Evolutionary conservation across 257 asterid genomes (phyloP), one percentile per base, ranked within the genome.

Genomic region (Capsicum rhomboideum): DNA sequence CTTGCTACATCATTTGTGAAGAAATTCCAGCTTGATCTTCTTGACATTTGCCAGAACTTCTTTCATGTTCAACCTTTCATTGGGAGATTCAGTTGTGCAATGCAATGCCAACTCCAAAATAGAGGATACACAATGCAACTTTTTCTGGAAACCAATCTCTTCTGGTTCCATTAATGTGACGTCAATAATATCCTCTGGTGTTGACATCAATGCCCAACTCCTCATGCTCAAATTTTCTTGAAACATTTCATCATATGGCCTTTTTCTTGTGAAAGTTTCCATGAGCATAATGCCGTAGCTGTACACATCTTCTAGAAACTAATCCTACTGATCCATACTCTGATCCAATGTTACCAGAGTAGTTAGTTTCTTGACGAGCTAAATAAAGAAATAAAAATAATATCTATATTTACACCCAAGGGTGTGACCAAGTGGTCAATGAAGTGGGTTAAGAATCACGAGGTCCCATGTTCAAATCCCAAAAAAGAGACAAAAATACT

Each of bases 261-360:
- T 37, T 44, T 44, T 81, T 17, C 77, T 59, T 61, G 84, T 81
- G 84, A 81, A 81, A 13, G 77, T 61, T 61, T 81, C 77, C 74
- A 81, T 37, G 21, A 81, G 75, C 84, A 80, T 59, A 21, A 80
- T 59, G 58, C 84, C 59, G 4, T 59, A 80, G 34, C 84, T 80
- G 77, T 80, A 80, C 37, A 80, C 77, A 59, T 42, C 84, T 59
- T 80, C 50, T 40, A 8, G 77, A 80, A 44, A 80, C 77, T 34
- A 80, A 42, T 80, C 77, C 84, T 21, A 10, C 59, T 59, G 59
- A 80, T 37, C 56, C 71, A 21, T 80, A 80, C 56, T 40, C 18
- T 80, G 53, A 26, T 56, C 18, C 6, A n/a, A 54, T 18, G 10
- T 17, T 29, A 29, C 54, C 3, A 29, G 28, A 74, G 58, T 46